phyloP scores from a whole-genome alignment of 768 basidiomycete species.

The Cystobasidium ongulense region DNA sequence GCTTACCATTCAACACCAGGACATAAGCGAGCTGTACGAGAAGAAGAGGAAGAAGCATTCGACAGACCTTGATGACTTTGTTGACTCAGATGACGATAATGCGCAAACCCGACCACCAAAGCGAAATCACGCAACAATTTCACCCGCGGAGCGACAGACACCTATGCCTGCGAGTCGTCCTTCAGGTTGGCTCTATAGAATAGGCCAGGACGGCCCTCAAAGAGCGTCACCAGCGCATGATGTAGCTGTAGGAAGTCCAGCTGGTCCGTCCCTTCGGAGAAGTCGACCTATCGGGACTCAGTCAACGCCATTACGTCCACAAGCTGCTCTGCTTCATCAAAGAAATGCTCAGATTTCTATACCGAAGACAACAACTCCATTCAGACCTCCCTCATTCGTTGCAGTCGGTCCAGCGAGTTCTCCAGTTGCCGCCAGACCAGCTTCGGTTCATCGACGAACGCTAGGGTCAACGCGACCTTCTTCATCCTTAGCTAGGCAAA shows the following conservation, averaged over 20 bases:
- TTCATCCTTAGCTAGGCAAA: conserved; percentile 1
- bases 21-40: conserved; percentile 20
- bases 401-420: neutral
- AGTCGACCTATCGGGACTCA: neutral
- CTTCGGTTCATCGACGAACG: neutral
- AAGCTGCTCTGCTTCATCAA: neutral
- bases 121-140: neutral
- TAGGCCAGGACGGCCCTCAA: neutral
- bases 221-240: neutral
- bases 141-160: neutral
- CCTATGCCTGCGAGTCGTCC: neutral
- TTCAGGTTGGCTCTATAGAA: neutral
- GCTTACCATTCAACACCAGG: neutral
- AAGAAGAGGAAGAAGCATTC: conserved; percentile 18
- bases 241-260: too few species aligned
- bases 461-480: conserved; percentile 25
- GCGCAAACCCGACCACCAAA: neutral
- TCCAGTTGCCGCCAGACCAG: neutral
- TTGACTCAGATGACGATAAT: neutral
- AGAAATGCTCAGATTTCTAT: neutral
- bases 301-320: neutral
- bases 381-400: conserved; percentile 21
- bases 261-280: neutral
- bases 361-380: conserved; percentile 12
- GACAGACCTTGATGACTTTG: neutral